Percentiles rank a stretch among this genome's conserved stretches.
phyloP scores from a whole-genome alignment of 2,329 filamentous ascomycete species.

The Sporothrix euskadiensis region DNA sequence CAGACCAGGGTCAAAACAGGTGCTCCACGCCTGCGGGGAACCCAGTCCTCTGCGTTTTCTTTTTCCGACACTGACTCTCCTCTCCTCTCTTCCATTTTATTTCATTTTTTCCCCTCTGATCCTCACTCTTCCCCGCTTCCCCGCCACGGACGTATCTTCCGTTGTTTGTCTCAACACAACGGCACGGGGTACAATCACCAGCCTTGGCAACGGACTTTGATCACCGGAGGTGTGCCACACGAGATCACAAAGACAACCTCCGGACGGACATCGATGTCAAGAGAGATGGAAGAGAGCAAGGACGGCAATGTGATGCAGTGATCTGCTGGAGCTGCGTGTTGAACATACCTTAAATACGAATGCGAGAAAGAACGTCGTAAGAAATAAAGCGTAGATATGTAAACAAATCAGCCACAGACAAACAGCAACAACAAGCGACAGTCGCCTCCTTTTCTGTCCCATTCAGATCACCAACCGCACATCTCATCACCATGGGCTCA shows the following conservation, averaged over 20 bases:
- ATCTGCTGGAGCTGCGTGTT: not conserved
- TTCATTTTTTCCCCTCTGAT: not conserved
- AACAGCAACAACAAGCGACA: not conserved
- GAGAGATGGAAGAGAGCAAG: not conserved
- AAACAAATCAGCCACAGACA: not conserved
- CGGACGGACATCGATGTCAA: not conserved
- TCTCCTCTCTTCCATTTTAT: not conserved
- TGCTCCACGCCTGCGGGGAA: not conserved
- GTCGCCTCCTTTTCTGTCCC: too few relatives aligned
- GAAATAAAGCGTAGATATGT: not conserved
- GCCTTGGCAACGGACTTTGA: not conserved
- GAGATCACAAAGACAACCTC: not conserved
- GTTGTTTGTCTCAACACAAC: not conserved
- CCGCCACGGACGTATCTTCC: not conserved
- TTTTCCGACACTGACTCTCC: not conserved
- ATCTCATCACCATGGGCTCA: not conserved
- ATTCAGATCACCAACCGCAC: too few relatives aligned
- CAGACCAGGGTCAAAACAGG: not conserved
- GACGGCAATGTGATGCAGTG: not conserved
- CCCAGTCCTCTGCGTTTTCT: not conserved
- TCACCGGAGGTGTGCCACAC: not conserved
- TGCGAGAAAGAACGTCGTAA: not conserved
- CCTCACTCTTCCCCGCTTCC: not conserved
- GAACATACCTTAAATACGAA: not conserved
- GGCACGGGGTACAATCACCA: constrained; percentile 1